Conservation (phyloP, 169 alveolate species). For the Plasmodium fragile region DNA sequence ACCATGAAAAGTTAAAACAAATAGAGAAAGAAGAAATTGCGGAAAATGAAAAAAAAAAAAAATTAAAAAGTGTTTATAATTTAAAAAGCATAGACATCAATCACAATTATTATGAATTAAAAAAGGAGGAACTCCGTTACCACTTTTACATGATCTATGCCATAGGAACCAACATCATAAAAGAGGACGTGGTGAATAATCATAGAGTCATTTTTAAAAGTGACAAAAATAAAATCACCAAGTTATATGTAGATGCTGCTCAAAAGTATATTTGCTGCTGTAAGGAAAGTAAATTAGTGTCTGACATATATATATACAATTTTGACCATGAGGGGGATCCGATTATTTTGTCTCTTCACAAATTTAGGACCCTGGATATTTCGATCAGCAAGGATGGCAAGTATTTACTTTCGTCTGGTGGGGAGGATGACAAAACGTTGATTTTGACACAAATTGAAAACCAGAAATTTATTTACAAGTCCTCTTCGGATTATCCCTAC, state of each 20-base stretch:
- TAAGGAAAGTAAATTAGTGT: conserved; percentile 60
- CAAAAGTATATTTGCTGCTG: conserved; percentile 69
- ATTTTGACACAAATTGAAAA: conserved; percentile 56
- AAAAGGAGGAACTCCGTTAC: conserved; percentile 60
- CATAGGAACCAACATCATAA: conserved; percentile 67
- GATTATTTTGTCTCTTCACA: conserved; percentile 38
- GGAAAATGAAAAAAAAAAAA: conserved; percentile 74
- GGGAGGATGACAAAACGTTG: conserved; percentile 60
- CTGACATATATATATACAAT: conserved; percentile 49
- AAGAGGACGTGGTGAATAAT: conserved; percentile 63
- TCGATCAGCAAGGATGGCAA: conserved; percentile 74
- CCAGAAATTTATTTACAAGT: conserved; percentile 67
- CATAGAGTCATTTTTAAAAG: conserved; percentile 52
- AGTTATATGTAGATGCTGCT: conserved; percentile 53
- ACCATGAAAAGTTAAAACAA: conserved; percentile 37
- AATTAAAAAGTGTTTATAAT: conserved; percentile 66
- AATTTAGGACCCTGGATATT: conserved; percentile 47
- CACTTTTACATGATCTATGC: conserved; percentile 74
- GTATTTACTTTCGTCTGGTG: conserved; percentile 70
- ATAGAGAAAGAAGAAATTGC: conserved; percentile 58
- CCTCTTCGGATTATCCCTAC: conserved; percentile 59
- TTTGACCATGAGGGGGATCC: conserved; percentile 40
- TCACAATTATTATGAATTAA: conserved; percentile 60
- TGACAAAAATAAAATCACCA: conserved; percentile 26
- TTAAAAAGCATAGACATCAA: conserved; percentile 56